Evolutionary conservation across 192 early-diverging fungal genomes (phyloP).

Genomic region (Chytriomyces sp.): DNA sequence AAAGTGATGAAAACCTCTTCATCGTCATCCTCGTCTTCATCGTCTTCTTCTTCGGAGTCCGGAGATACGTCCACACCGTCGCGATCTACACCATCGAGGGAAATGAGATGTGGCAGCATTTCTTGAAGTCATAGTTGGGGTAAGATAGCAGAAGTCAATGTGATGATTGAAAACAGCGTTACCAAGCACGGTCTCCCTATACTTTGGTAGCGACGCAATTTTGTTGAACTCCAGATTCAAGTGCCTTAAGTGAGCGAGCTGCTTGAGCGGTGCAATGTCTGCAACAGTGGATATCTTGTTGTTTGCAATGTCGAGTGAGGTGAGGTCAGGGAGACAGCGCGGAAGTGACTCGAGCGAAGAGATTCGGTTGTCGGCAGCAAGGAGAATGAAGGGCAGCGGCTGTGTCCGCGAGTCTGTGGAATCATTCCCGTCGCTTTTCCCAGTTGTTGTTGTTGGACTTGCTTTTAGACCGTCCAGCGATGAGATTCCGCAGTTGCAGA

Average conservation of each 20-base stretch:
- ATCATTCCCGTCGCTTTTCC: too few species aligned
- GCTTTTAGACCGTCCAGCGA: neutral
- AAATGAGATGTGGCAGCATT: constrained; percentile 15
- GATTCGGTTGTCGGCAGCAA: constrained; percentile 22
- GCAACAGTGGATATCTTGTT: neutral
- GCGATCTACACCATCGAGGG: neutral
- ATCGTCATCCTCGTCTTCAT: constrained; percentile 10
- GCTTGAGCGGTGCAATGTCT: neutral
- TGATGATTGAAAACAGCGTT: too few species aligned
- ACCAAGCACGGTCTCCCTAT: neutral
- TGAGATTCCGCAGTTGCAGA: constrained; percentile 12
- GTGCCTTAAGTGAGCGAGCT: neutral
- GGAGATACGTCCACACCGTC: constrained; percentile 2
- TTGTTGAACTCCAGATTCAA: constrained; percentile 13
- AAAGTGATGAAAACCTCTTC: neutral
- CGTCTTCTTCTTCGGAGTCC: neutral
- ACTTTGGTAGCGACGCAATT: neutral
- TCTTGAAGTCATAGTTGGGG: neutral
- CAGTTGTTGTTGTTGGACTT: neutral
- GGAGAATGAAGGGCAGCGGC: neutral
- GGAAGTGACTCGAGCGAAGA: neutral
- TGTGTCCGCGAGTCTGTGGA: neutral
- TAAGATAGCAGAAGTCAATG: neutral
- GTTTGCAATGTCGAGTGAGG: constrained; percentile 17
- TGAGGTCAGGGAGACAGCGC: neutral